phyloP scores from a whole-genome alignment of 768 basidiomycete genomes.

The Hygrophoropsis aurantiaca region DNA sequence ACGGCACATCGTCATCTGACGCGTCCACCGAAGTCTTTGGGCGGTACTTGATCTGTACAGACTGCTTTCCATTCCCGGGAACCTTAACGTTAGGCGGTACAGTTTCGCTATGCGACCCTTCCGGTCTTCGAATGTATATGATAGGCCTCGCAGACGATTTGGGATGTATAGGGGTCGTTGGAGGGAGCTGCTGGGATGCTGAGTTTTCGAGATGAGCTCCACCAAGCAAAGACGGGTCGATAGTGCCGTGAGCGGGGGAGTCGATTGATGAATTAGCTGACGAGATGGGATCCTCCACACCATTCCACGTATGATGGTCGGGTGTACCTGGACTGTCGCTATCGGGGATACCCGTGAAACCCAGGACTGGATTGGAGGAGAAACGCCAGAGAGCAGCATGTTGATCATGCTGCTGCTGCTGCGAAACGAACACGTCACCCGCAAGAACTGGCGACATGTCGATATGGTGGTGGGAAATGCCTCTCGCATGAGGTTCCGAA shows the following conservation, averaged over 20 bases:
- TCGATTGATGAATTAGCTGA: not conserved
- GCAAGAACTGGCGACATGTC: not conserved
- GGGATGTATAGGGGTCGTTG: conserved; percentile 7
- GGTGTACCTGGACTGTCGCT: too few relatives aligned
- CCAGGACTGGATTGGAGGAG: conserved; percentile 6
- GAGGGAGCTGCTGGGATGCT: not conserved
- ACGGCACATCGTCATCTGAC: too few relatives aligned
- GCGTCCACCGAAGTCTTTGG: not conserved
- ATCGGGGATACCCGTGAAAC: too few relatives aligned
- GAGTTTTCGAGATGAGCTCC: conserved; percentile 4
- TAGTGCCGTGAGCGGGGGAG: conserved; percentile 14
- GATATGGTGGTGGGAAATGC: too few relatives aligned
- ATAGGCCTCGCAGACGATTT: conserved; percentile 22
- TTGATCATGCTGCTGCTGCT: not conserved
- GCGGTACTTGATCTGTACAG: conserved; percentile 32
- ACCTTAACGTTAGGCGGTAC: conserved; percentile 6
- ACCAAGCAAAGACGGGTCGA: conserved; percentile 30
- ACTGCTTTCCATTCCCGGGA: conserved; percentile 12
- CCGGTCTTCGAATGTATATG: conserved; percentile 29
- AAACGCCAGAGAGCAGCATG: conserved; percentile 2
- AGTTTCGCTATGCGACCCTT: conserved; percentile 13
- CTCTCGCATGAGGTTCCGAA: not conserved
- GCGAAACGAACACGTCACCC: not conserved
- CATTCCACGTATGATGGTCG: not conserved
- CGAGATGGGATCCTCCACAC: not conserved